Evolutionary conservation across 2,329 filamentous ascomycete genomes (phyloP).

Genomic region (Paracoccidioides brasiliensis): DNA sequence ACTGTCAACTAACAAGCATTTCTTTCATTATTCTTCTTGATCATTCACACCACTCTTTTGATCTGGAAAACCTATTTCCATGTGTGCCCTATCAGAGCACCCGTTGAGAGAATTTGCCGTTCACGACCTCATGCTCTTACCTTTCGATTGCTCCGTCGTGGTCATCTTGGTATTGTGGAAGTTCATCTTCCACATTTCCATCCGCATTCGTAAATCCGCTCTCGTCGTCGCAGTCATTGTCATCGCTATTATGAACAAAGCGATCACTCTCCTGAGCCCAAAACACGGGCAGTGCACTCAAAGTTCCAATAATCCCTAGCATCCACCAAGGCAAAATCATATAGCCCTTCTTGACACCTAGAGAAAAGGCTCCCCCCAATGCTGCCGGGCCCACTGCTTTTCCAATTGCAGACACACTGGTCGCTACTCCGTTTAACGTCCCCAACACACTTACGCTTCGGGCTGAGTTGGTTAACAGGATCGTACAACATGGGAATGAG

Average conservation of each 20-base stretch:
- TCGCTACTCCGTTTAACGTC: constrained; percentile 83
- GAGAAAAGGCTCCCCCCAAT: constrained; percentile 59
- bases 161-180: not conserved
- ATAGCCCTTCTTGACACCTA: constrained; percentile 62
- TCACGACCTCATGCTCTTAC: not conserved
- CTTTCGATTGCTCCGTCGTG: not conserved
- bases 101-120: not conserved
- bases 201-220: constrained; percentile 4
- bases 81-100: not conserved
- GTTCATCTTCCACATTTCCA: not conserved
- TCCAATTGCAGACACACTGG: constrained; percentile 67
- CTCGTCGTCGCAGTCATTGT: constrained; percentile 20
- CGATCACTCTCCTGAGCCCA: constrained; percentile 64
- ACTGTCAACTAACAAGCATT: constrained; percentile 14
- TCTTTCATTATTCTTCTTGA: not conserved
- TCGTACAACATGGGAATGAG: constrained; percentile 78
- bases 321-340: constrained; percentile 72
- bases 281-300: constrained; percentile 60
- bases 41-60: not conserved
- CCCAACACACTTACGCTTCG: constrained; percentile 62
- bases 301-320: constrained; percentile 47
- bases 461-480: constrained; percentile 80
- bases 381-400: constrained; percentile 65
- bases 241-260: constrained; percentile 29
- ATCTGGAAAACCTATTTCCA: too few relatives aligned